Evolutionary conservation across 2,329 filamentous ascomycete genomes (phyloP), one percentile per base, ranked within the genome.

Genomic region (Fusarium euwallaceae): DNA sequence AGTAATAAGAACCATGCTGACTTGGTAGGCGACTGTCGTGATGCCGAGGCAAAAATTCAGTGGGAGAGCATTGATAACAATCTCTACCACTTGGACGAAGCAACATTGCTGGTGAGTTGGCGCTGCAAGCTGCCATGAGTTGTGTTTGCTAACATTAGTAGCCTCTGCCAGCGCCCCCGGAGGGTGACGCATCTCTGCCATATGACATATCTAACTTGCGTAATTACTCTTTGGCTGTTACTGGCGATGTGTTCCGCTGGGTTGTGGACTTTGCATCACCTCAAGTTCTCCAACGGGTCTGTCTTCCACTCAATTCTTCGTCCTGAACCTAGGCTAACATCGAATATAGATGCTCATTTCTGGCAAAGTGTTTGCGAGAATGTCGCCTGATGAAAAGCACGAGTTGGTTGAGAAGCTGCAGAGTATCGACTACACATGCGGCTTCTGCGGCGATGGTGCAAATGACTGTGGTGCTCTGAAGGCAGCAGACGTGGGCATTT

Each of bases 351-450:
- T 98, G 92, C 93, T 99, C 64, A 92, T 98, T 39, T 90, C 90
- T 64, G 95, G 96, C 29, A 96, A 97, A 82, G 95, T 99, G 2
- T 99, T 97, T 83, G 97, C 97, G 5, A 93, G 97, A 77, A 99
- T 99, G 97, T 98, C 96, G 2, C 97, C 97, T 0, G 97, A 99
- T 81, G 97, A 99, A 83, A 99, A 99, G 82, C 95, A 98, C 80
- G 97, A 99, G 82, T 87, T 99, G 2, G 95, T 99, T 3, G 97
- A 98, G 82, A 99, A 98, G 82, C 88, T 99, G 4, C 97, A 99
- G 82, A 96, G 94, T 78, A 95, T 99, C 74, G 96, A 95, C 81
- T 99, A 98, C 82, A 97, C 94, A 77, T 94, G 92, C 76, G 97
- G 97, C 32, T 99, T 99, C 84, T 99, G 97, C 79, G 97, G 97